Base-by-base conservation (phyloP, 192 early-diverging fungal species). In the Mortierella claussenii region DNA sequence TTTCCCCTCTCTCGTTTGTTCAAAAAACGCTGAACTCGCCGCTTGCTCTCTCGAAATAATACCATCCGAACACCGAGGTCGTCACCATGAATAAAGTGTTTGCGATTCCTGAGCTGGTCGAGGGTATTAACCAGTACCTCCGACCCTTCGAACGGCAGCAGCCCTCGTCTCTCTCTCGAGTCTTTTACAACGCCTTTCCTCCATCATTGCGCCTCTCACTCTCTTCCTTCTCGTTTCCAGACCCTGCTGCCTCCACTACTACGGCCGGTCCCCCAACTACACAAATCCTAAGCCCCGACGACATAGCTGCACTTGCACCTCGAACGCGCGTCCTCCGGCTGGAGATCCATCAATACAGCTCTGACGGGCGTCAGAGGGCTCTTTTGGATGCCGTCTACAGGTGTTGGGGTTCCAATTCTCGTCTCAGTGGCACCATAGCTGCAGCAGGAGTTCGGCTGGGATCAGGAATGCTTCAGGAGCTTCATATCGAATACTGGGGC, bases 31-130 rank as follows among this genome's bases (percentile, higher is more conserved):
- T n/a, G n/a, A n/a, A n/a, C n/a, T n/a, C n/a, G n/a, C n/a, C n/a
- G n/a, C n/a, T n/a, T n/a, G n/a, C n/a, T n/a, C n/a, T n/a, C n/a
- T n/a, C n/a, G n/a, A n/a, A n/a, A n/a, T n/a, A n/a, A n/a, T n/a
- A n/a, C n/a, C n/a, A n/a, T n/a, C n/a, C n/a, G n/a, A n/a, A n/a
- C n/a, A n/a, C n/a, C n/a, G n/a, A n/a, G n/a, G n/a, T n/a, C n/a
- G n/a, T n/a, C n/a, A n/a, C n/a, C n/a, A n/a, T n/a, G n/a, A n/a
- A n/a, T n/a, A n/a, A n/a, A n/a, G n/a, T n/a, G n/a, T n/a, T n/a
- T n/a, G n/a, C n/a, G n/a, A 57, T 71, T 30, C 69, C 60, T 4
- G 69, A 71, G 23, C 46, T 71, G 1, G 37, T 37, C 9, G 40
- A 43, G 12, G 28, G 31, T 40, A 51, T 71, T 27, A 36, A 24